A percentile compares a stretch with the other conserved stretches of the same genome.
phyloP scores from a whole-genome alignment of 2,329 filamentous ascomycete genomes.

The Pestalotiopsis sp. region DNA sequence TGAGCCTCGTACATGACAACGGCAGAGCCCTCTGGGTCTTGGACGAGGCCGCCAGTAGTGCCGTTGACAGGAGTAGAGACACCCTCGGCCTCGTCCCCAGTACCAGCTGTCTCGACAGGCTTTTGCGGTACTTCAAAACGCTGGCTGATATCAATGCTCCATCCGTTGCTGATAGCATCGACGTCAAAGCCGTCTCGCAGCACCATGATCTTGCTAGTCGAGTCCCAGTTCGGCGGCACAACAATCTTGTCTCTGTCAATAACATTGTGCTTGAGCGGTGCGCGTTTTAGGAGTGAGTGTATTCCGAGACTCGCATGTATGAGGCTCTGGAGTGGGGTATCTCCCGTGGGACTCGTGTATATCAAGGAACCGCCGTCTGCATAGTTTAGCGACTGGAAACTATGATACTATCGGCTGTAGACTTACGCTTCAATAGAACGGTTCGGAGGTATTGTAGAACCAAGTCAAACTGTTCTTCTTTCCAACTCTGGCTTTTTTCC shows the following conservation, averaged over 20 bases:
- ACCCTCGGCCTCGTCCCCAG: not conserved
- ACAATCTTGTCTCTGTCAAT: slow-evolving; percentile 94
- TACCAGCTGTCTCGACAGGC: slow-evolving; percentile 22
- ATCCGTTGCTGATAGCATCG: slow-evolving; percentile 80
- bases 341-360: slow-evolving; percentile 77
- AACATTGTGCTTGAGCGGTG: slow-evolving; percentile 84
- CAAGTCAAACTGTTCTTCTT: slow-evolving; percentile 95
- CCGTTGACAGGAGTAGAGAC: slow-evolving; percentile 19
- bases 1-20: slow-evolving; percentile 78
- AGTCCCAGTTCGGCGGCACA: slow-evolving; percentile 97
- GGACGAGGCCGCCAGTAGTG: slow-evolving; percentile 24
- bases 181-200: slow-evolving; percentile 90
- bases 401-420: slow-evolving; percentile 8
- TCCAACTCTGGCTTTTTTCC: slow-evolving; percentile 90
- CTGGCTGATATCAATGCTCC: slow-evolving; percentile 81
- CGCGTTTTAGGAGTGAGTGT: slow-evolving; percentile 77
- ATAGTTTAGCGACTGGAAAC: not conserved
- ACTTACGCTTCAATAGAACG: slow-evolving; percentile 79
- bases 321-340: slow-evolving; percentile 76
- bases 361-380: slow-evolving; percentile 82
- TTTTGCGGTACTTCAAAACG: slow-evolving; percentile 39
- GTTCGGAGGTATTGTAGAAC: slow-evolving; percentile 92
- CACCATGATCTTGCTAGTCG: slow-evolving; percentile 95
- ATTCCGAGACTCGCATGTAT: slow-evolving; percentile 87
- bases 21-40: slow-evolving; percentile 59